Conservation (phyloP, 1,284 basidiomycete species). For the Rhodofomes roseus region DNA sequence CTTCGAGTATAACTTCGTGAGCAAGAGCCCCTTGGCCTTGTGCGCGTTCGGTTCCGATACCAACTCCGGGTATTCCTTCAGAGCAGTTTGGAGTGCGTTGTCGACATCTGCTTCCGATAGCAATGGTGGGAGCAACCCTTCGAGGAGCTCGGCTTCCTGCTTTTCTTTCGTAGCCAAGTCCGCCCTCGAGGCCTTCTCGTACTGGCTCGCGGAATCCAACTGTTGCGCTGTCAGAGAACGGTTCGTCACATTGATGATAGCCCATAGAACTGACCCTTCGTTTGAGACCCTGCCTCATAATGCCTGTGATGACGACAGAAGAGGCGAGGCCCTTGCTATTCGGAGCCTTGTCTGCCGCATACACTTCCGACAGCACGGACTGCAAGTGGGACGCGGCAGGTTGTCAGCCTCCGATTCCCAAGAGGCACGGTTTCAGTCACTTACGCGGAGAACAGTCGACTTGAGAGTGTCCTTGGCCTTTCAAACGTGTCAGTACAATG, state of each 20-base stretch:
- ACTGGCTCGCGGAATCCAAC: constrained; percentile 59
- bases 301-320: constrained; percentile 41
- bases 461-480: constrained; percentile 52
- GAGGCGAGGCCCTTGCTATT: constrained; percentile 30
- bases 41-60: constrained; percentile 26
- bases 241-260: neutral
- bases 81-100: constrained; percentile 30
- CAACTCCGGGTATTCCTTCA: constrained; percentile 28
- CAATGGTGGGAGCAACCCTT: constrained; percentile 55
- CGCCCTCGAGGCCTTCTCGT: constrained; percentile 47
- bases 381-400: constrained; percentile 21
- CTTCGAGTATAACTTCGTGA: constrained; percentile 39
- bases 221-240: constrained; percentile 24
- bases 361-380: constrained; percentile 68
- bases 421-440: constrained; percentile 14
- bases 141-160: constrained; percentile 51
- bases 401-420: neutral
- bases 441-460: constrained; percentile 59
- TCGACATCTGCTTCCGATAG: constrained; percentile 55
- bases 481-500: neutral
- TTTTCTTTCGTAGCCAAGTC: constrained; percentile 66
- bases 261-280: constrained; percentile 47
- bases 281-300: constrained; percentile 55
- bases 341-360: constrained; percentile 58
- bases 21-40: constrained; percentile 43